Base-by-base conservation (phyloP, 306 rosid genomes). In the Vigna angularis region DNA sequence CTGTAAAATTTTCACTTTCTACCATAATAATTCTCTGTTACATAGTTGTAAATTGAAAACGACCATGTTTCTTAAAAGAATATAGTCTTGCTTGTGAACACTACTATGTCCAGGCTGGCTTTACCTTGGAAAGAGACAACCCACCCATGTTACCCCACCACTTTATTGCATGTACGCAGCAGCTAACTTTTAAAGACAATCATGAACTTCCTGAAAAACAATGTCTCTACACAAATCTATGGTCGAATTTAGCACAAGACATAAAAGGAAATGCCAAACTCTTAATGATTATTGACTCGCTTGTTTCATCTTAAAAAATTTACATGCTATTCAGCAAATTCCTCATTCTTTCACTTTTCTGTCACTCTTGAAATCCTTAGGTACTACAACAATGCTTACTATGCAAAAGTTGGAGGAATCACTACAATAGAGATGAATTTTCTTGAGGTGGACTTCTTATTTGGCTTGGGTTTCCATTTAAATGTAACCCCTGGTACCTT, bases 361-460 rank as follows among this genome's bases (percentile, higher is more conserved):
- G 5, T 38, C 8, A 53, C 30, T 20, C 65, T 51, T 78, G 42
- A 34, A 59, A 72, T 63, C 17, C 36, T 77, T 84, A 95, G 99
- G 87, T 95, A 84, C 86, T 93, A 95, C 85, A 95, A 93, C 89
- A 95, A 95, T 82, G 99, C 98, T 12, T 95, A 90, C 86, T 95
- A 88, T 86, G 99, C 99, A 83, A 95, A 91, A 88, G 93, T 95
- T 56, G 99, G 99, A 83, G 98, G 99, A 70, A 93, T 95, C 62
- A 93, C 96, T 79, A 95, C 94, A 64, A 70, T 61, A 34, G 99
- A 95, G 85, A 95, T 95, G 93, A 95, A 95, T 70, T 90, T 89
- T 85, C 97, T 95, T 57, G 99, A 96, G 68, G 85, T 96, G 83
- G 99, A 96, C 55, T 92, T 96, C 65, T 72, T 96, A 53, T 96